These are phyloP conservation scores for Aspergillus chevalieri DNA, from an alignment of 2,329 filamentous ascomycete genomes.

Conservation along the genomic window DNA sequence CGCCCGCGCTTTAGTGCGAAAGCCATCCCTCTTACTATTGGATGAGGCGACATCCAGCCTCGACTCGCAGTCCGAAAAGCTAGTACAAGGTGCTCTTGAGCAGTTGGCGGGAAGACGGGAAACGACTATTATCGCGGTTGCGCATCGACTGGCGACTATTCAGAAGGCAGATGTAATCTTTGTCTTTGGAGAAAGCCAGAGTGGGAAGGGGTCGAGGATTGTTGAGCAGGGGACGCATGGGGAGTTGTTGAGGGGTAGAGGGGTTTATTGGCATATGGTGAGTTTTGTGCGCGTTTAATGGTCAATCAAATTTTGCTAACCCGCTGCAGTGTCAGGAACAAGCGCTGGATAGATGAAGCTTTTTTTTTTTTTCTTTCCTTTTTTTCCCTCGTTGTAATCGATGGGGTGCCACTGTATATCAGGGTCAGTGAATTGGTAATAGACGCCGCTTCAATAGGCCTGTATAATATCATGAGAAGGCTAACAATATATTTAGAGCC, in stretches of 20 bases:
- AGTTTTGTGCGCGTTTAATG: slow-evolving; percentile 13
- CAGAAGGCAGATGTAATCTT: slow-evolving; percentile 76
- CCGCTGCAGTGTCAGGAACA: slow-evolving; percentile 21
- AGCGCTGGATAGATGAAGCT: slow-evolving; percentile 14
- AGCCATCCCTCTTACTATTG: slow-evolving; percentile 49
- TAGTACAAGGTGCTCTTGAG: slow-evolving; percentile 65
- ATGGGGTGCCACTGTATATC: too few species aligned
- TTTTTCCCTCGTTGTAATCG: too few species aligned
- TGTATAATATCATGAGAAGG: too few species aligned
- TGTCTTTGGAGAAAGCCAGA: slow-evolving; percentile 60
- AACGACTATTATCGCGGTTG: slow-evolving; percentile 65
- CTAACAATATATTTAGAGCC: too few species aligned
- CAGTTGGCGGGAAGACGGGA: slow-evolving; percentile 50
- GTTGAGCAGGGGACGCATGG: slow-evolving; percentile 55
- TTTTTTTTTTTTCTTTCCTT: neutral
- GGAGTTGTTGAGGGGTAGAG: slow-evolving; percentile 48
- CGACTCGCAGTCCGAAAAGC: slow-evolving; percentile 60
- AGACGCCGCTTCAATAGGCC: too few species aligned
- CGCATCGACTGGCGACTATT: slow-evolving; percentile 69
- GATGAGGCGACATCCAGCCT: slow-evolving; percentile 57
- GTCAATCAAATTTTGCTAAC: slow-evolving; percentile 4
- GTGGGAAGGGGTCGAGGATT: slow-evolving; percentile 36
- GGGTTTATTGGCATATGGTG: slow-evolving; percentile 52
- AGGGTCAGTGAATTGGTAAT: too few species aligned
- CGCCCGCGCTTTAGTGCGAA: slow-evolving; percentile 49